Evolutionary conservation across 1,284 basidiomycete genomes (phyloP).

Genomic region (Anthracocystis panici-leucophaei): DNA sequence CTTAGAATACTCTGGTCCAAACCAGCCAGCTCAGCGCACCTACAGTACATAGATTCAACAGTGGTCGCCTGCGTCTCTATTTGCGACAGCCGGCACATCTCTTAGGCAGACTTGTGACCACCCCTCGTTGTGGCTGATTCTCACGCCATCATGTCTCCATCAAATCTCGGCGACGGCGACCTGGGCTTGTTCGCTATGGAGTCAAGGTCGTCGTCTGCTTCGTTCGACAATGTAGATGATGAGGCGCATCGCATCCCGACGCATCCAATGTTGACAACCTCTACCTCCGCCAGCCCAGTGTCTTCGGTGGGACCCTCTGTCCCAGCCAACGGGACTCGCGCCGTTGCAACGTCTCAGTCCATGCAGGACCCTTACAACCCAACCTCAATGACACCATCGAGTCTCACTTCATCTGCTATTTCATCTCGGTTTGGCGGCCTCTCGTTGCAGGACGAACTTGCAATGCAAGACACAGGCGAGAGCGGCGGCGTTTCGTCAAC

Average conservation of each 20-base stretch:
- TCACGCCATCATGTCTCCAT: slow-evolving; percentile 12
- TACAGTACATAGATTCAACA: not conserved
- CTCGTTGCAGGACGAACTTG: slow-evolving; percentile 30
- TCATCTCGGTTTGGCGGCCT: slow-evolving; percentile 27
- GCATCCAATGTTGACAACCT: slow-evolving; percentile 9
- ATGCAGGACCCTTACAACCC: no score
- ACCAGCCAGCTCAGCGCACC: not conserved
- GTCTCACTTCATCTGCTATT: slow-evolving; percentile 16
- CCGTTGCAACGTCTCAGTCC: not conserved
- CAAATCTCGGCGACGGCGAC: slow-evolving; percentile 40
- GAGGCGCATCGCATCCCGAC: slow-evolving; percentile 10
- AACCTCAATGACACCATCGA: slow-evolving; percentile 1
- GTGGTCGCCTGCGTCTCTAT: not conserved
- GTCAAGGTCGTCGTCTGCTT: slow-evolving; percentile 36
- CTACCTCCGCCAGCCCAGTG: slow-evolving; percentile 1
- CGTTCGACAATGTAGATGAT: slow-evolving; percentile 19
- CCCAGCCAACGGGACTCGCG: not conserved
- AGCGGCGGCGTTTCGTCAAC: slow-evolving; percentile 2
- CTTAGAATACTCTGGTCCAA: not conserved
- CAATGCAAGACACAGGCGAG: not conserved
- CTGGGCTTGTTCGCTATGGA: slow-evolving; percentile 44
- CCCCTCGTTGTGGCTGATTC: slow-evolving; percentile 11
- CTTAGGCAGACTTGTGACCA: not conserved
- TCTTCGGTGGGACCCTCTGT: not conserved
- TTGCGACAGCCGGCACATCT: not conserved